A percentile compares a stretch with the other conserved stretches of the same genome.
These are phyloP conservation scores for Anthoceros angustus DNA, from an alignment of 225 moss, liverwort and hornwort genomes.

Conservation along the genomic window DNA sequence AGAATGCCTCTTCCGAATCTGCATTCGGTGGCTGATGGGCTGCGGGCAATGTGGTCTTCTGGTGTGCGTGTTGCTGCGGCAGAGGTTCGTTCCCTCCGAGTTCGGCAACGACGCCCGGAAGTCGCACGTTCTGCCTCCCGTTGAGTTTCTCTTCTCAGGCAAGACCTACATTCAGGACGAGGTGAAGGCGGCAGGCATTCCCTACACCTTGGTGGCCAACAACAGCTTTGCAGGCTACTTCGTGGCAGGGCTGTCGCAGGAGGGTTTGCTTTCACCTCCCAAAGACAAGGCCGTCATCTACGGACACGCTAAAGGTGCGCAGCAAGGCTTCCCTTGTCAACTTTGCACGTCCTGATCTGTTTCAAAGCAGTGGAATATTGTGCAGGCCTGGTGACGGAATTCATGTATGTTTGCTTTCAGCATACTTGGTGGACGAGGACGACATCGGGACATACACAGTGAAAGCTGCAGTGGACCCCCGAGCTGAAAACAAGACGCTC, in stretches of 20 bases:
- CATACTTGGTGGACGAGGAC: constrained; percentile 11
- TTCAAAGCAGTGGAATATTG: too few species aligned
- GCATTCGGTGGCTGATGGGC: too few species aligned
- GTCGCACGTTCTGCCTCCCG: constrained; percentile 5
- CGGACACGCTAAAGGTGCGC: constrained; percentile 20
- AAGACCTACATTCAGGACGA: constrained; percentile 13
- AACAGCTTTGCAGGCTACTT: constrained; percentile 7
- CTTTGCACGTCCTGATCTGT: too few species aligned
- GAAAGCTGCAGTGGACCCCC: constrained; percentile 19
- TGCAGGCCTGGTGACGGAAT: background rate
- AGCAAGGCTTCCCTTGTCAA: background rate
- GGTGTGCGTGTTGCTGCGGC: background rate
- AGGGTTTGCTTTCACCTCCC: constrained; percentile 13
- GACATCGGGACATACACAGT: constrained; percentile 17
- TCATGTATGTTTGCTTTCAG: background rate
- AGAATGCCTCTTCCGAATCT: too few species aligned
- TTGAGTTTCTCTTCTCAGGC: background rate
- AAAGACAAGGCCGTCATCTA: constrained; percentile 17
- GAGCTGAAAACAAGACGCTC: constrained; percentile 20
- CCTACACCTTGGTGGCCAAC: constrained; percentile 16
- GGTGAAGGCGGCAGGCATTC: constrained; percentile 17
- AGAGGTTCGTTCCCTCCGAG: constrained; percentile 26
- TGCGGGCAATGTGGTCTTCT: background rate
- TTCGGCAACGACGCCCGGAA: constrained; percentile 18
- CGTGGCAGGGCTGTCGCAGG: constrained; percentile 11